phyloP scores from a whole-genome alignment of 2,329 filamentous ascomycete species.

The Madurella mycetomatis region DNA sequence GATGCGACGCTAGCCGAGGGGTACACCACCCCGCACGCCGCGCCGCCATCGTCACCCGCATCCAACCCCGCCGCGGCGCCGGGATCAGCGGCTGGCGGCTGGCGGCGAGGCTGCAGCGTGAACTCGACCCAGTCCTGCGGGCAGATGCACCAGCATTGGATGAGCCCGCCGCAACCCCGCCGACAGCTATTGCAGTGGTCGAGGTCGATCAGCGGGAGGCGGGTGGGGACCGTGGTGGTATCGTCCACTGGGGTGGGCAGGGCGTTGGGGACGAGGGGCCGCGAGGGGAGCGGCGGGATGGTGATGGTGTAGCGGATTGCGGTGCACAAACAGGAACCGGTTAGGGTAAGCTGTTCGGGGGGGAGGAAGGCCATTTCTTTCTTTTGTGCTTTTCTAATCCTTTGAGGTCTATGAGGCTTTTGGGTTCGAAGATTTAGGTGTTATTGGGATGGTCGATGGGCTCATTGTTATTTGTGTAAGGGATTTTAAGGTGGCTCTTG shows the following conservation, averaged over 20 bases:
- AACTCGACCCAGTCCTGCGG: constrained; percentile 2
- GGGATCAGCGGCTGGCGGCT: too few species aligned
- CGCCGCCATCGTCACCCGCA: too few species aligned
- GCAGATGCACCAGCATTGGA: constrained; percentile 4
- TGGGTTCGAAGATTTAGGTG: too few species aligned
- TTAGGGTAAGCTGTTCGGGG: neutral
- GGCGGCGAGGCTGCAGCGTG: neutral
- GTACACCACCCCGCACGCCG: neutral
- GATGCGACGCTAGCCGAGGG: neutral
- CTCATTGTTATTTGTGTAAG: neutral
- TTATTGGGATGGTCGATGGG: neutral
- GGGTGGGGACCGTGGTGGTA: neutral
- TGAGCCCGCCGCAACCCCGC: neutral
- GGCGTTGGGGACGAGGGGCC: neutral
- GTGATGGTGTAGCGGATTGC: constrained; percentile 4
- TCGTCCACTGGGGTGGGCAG: neutral
- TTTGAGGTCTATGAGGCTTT: neutral
- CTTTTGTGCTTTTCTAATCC: neutral
- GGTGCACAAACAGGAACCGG: constrained; percentile 4
- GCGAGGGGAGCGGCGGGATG: neutral
- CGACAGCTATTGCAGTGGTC: neutral
- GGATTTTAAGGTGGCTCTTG: too few species aligned
- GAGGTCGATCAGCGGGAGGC: neutral
- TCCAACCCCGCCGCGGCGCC: too few species aligned
- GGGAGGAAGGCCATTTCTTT: constrained; percentile 1